phyloP scores from a whole-genome alignment of 2,329 filamentous ascomycete species.

The Fusarium anthophilum region DNA sequence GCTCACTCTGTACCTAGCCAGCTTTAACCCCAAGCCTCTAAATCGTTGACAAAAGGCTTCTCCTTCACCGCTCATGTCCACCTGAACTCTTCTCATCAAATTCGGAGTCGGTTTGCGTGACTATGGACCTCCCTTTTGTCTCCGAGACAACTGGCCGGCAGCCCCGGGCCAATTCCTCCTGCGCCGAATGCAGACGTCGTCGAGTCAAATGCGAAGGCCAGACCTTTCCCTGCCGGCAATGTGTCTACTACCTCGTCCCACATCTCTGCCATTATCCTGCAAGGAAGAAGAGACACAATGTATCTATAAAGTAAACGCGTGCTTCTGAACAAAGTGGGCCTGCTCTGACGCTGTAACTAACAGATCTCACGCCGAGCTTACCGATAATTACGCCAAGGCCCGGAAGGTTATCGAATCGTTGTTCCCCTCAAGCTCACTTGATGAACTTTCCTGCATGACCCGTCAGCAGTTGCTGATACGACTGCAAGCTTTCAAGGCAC shows the following conservation, averaged over 20 bases:
- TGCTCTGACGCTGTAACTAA: neutral
- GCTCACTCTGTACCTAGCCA: neutral
- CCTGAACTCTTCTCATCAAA: neutral
- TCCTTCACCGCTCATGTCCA: neutral
- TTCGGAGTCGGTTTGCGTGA: neutral
- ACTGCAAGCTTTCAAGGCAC: neutral
- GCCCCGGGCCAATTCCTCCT: neutral
- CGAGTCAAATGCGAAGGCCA: neutral
- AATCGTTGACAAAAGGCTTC: neutral
- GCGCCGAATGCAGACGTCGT: neutral
- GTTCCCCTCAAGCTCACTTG: neutral
- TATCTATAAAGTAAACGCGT: neutral
- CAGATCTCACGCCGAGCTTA: neutral
- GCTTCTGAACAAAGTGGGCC: neutral
- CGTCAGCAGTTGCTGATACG: neutral
- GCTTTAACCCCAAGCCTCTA: neutral
- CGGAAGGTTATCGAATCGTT: neutral
- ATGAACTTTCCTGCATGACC: neutral
- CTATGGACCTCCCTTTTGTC: neutral
- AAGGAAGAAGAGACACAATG: neutral
- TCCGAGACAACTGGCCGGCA: neutral
- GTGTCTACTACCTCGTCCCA: neutral
- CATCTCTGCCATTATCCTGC: neutral
- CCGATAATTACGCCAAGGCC: neutral
- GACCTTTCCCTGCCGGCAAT: neutral